Evolutionary conservation across 108 stramenopile genomes (phyloP).

Genomic region (Pseudonitzschia multistriata): DNA sequence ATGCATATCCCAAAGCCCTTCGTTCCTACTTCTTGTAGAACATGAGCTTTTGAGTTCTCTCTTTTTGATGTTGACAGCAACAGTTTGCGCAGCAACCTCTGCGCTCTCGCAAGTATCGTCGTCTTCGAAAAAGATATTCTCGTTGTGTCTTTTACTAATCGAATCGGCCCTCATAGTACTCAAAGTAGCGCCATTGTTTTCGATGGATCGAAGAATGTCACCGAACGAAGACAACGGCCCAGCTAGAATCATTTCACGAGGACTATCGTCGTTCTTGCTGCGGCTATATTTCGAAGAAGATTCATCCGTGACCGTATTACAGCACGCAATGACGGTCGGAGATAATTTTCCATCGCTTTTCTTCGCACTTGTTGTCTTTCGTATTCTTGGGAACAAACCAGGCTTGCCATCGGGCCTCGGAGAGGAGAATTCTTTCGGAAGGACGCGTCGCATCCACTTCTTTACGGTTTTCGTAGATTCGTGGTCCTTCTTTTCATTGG

Average conservation of each 20-base stretch:
- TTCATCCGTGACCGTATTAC: neutral
- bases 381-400: neutral
- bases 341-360: neutral
- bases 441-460: neutral
- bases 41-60: neutral
- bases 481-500: neutral
- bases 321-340: neutral
- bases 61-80: neutral
- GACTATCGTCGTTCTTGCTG: conserved; percentile 5
- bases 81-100: neutral
- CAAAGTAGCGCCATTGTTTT: neutral
- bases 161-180: neutral
- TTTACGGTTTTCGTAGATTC: neutral
- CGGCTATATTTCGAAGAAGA: conserved; percentile 1
- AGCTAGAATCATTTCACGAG: neutral
- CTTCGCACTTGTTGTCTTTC: neutral
- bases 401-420: neutral
- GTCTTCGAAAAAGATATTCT: neutral
- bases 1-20: too few relatives aligned
- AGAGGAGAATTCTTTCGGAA: neutral
- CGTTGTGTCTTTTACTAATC: neutral
- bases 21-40: too few relatives aligned
- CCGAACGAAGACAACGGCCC: neutral
- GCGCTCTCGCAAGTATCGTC: neutral
- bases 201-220: conserved; percentile 4